phyloP scores from a whole-genome alignment of 225 moss, liverwort and hornwort species.

The Pleurozium schreberi region DNA sequence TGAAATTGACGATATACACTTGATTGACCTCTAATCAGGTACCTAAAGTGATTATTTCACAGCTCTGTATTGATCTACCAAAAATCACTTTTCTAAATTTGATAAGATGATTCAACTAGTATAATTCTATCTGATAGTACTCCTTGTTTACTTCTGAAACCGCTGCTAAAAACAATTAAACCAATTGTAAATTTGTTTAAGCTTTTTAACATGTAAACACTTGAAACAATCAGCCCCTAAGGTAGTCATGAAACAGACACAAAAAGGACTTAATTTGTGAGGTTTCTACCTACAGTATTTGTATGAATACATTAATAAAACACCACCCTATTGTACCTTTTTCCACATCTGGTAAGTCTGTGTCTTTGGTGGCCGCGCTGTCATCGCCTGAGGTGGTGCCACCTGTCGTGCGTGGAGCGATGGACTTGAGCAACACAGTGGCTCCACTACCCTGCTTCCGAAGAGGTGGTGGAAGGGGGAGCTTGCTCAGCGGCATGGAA shows the following conservation, averaged over 20 bases:
- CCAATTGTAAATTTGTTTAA: background rate
- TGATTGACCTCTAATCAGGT: background rate
- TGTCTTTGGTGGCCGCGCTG: background rate
- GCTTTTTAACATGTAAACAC: background rate
- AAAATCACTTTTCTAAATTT: background rate
- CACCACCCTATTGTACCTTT: background rate
- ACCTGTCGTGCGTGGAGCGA: background rate
- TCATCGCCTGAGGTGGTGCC: constrained; percentile 6
- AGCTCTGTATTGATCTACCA: background rate
- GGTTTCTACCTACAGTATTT: background rate
- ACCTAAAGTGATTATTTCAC: too few relatives aligned
- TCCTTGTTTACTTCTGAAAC: background rate
- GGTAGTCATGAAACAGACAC: background rate
- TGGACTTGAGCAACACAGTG: constrained; percentile 26
- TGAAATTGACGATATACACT: background rate
- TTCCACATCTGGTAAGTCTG: background rate
- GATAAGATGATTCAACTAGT: background rate
- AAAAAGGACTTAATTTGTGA: background rate
- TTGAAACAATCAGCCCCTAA: background rate
- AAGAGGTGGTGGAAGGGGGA: background rate
- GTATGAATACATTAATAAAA: background rate
- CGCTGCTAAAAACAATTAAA: background rate
- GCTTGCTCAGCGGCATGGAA: constrained; percentile 21
- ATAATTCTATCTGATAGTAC: too few relatives aligned
- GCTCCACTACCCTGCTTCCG: constrained; percentile 11